These are phyloP conservation scores for Malassezia yamatoensis DNA, from an alignment of 1,284 basidiomycete genomes.

Conservation along the genomic window DNA sequence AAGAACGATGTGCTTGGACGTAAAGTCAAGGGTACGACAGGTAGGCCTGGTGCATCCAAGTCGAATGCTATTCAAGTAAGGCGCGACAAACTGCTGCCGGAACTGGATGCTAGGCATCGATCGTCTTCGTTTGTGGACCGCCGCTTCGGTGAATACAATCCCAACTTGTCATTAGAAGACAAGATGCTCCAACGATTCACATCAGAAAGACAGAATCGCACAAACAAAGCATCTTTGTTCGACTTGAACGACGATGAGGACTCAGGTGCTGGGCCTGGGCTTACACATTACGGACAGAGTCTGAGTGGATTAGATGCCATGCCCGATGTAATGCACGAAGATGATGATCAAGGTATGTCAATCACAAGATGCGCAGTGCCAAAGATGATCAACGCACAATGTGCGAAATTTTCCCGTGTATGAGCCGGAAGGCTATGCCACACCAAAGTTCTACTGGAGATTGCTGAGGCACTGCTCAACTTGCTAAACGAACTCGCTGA, in stretches of 20 bases:
- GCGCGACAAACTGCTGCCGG: conserved; percentile 66
- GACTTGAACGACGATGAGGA: conserved; percentile 66
- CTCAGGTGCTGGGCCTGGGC: conserved; percentile 26
- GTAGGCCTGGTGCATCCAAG: conserved; percentile 73
- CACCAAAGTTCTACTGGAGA: conserved; percentile 47
- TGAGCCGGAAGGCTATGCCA: conserved; percentile 14
- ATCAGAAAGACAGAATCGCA: conserved; percentile 54
- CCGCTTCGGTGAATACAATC: conserved; percentile 90
- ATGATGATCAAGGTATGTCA: conserved; percentile 24
- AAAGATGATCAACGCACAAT: conserved; percentile 7
- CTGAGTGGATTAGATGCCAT: conserved; percentile 76
- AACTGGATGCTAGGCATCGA: conserved; percentile 63
- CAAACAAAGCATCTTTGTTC: conserved; percentile 68
- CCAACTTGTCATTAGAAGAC: conserved; percentile 80
- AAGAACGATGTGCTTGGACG: conserved; percentile 86
- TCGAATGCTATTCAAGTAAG: conserved; percentile 75
- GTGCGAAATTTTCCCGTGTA: not conserved
- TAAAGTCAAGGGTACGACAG: conserved; percentile 70
- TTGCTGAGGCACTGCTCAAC: conserved; percentile 29
- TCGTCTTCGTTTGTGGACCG: conserved; percentile 83
- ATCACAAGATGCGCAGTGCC: not conserved
- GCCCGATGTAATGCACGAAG: conserved; percentile 54
- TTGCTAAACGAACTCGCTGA: not conserved
- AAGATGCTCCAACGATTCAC: conserved; percentile 96
- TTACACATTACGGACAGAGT: conserved; percentile 88